Percentiles rank a stretch among this genome's conserved stretches.
Evolutionary conservation across 768 basidiomycete genomes (phyloP).

Genomic region (Phaeotremella fagi): DNA sequence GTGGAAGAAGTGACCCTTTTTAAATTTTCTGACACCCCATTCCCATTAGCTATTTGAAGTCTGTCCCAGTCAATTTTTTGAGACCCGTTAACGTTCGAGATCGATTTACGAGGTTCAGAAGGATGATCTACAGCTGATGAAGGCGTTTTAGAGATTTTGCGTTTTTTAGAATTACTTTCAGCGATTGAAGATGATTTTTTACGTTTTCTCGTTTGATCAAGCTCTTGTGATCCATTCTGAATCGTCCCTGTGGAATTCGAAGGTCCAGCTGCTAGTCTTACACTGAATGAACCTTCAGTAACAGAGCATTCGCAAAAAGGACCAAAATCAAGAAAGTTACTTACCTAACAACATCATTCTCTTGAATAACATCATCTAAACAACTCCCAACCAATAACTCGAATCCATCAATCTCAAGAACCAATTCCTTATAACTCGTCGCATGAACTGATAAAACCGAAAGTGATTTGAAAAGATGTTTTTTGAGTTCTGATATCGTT

Average conservation of each 20-base stretch:
- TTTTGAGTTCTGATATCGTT: constrained; percentile 27
- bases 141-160: background rate
- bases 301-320: background rate
- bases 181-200: background rate
- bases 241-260: constrained; percentile 1
- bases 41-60: background rate
- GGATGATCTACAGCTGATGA: no score
- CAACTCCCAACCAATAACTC: constrained; percentile 60
- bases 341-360: constrained; percentile 50
- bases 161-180: background rate
- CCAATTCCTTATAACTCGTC: constrained; percentile 11
- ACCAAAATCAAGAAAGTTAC: background rate
- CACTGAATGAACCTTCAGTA: constrained; percentile 9
- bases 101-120: no score
- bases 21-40: background rate
- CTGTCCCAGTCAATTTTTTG: background rate
- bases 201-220: background rate
- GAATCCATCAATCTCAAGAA: constrained; percentile 38
- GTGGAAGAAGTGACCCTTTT: constrained; percentile 13
- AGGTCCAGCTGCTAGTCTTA: constrained; percentile 13
- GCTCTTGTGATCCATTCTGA: background rate
- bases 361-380: constrained; percentile 64
- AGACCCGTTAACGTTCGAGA: no score
- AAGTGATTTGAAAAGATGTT: constrained; percentile 22
- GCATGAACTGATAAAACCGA: constrained; percentile 9